phyloP scores from a whole-genome alignment of 176 grass and related monocot species.

The Cenchrus americanus region DNA sequence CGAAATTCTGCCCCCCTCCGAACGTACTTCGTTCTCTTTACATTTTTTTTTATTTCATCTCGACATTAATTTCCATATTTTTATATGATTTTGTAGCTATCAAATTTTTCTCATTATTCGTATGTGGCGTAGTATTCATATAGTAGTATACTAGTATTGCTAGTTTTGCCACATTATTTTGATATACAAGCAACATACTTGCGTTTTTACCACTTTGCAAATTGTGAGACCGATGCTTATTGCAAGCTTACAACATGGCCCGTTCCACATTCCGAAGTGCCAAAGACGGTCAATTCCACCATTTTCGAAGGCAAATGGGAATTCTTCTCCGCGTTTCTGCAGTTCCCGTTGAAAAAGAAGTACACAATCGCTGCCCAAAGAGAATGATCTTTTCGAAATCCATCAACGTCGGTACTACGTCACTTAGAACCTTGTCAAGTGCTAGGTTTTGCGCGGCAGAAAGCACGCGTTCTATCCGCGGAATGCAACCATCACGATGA shows the following conservation, averaged over 20 bases:
- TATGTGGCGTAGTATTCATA: background rate
- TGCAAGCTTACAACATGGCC: too few relatives aligned
- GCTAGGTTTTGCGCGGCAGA: slow-evolving; percentile 7
- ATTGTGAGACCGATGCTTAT: background rate
- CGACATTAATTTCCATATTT: too few relatives aligned
- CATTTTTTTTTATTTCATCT: background rate
- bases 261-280: background rate
- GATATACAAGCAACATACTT: background rate
- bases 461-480: slow-evolving; percentile 13
- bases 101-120: background rate
- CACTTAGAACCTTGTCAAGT: background rate
- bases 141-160: too few relatives aligned
- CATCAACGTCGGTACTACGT: background rate
- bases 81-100: background rate
- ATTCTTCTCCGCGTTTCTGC: background rate
- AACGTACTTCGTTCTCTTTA: background rate
- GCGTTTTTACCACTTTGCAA: background rate
- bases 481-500: slow-evolving; percentile 11
- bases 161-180: background rate
- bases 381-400: background rate
- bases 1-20: background rate
- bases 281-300: background rate
- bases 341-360: background rate
- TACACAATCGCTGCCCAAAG: background rate
- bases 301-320: background rate